These are phyloP conservation scores for Colletotrichum sp. DNA, from an alignment of 2,329 filamentous ascomycete species.

Conservation along the genomic window DNA sequence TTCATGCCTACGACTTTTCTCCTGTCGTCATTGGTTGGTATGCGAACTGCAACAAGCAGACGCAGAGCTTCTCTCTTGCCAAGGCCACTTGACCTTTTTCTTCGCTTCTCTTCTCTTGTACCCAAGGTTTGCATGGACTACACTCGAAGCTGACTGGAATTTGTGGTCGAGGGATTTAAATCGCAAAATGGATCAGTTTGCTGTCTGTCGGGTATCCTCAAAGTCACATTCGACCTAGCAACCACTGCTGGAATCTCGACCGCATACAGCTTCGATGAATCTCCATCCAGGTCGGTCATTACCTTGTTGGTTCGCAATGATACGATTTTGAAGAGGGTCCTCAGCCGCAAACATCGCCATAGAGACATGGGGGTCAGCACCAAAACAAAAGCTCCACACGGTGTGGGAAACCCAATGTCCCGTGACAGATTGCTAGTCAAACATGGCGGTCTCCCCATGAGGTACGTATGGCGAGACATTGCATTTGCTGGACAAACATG, in stretches of 20 bases:
- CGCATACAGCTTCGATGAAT: neutral
- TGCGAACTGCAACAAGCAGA: neutral
- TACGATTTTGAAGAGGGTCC: neutral
- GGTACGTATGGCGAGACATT: neutral
- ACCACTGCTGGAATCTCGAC: neutral
- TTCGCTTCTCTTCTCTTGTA: neutral
- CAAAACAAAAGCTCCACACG: neutral
- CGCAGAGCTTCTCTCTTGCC: neutral
- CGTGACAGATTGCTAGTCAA: conserved; percentile 13
- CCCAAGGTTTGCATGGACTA: neutral
- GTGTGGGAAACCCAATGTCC: neutral
- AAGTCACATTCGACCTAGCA: neutral
- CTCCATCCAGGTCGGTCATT: neutral
- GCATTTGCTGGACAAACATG: neutral
- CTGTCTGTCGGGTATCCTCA: neutral
- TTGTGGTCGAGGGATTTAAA: neutral
- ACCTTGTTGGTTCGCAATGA: neutral
- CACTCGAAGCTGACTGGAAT: neutral
- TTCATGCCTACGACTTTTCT: neutral
- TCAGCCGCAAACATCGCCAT: neutral
- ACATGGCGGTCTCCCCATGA: neutral
- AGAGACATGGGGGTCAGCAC: neutral
- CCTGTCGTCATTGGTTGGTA: neutral
- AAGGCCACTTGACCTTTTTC: neutral
- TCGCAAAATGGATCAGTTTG: neutral